Evolutionary conservation across 345 rosid species (phyloP), one percentile per base, ranked within the genome.

Genomic region (Acer saccharum): DNA sequence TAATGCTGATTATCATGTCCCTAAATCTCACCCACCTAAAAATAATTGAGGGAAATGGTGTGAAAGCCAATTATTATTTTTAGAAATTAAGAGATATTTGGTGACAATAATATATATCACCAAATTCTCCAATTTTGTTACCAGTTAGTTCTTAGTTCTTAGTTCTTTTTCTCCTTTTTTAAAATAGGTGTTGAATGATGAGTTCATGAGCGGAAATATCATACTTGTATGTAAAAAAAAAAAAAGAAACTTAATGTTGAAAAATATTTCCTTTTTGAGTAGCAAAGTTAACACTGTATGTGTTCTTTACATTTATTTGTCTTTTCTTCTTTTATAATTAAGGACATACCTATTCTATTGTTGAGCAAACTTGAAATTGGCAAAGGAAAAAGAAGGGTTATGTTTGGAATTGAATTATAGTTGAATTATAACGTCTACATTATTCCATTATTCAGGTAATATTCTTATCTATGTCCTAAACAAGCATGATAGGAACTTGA

Each of bases 1-100:
- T 62, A 86, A 79, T 68, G 86, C 93, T 54, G 91, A 88, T 78
- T 89, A 89, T 85, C 80, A 79, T 63, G 74, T 72, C 48, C 89
- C 93, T 39, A 88, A 64, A 78, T 69, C 87, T 50, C 93, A 89
- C 54, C 88, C 89, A 32, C 91, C 93, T 27, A 86, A 72, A 79
- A 84, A 88, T 73, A 89, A 89, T 71, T 88, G 82, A 83, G 80
- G 82, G 80, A 58, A 21, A 0, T 11, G 21, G 12, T 46, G 69
- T n/a, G 72, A 77, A 46, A 52, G n/a, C 18, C 11, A 52, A 4
- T 4, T 52, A 10, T 52, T 52, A n/a, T 1, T 52, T 44, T 52
- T 52, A 52, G 57, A 52, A 13, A 32, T 4, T 4, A 32, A 14
- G 57, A 52, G 57, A 52, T 52, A 13, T 52, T 52, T 16, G n/a